These are phyloP conservation scores for Phytophthora foliorum DNA, from an alignment of 352 stramenopile species.

Conservation along the genomic window DNA sequence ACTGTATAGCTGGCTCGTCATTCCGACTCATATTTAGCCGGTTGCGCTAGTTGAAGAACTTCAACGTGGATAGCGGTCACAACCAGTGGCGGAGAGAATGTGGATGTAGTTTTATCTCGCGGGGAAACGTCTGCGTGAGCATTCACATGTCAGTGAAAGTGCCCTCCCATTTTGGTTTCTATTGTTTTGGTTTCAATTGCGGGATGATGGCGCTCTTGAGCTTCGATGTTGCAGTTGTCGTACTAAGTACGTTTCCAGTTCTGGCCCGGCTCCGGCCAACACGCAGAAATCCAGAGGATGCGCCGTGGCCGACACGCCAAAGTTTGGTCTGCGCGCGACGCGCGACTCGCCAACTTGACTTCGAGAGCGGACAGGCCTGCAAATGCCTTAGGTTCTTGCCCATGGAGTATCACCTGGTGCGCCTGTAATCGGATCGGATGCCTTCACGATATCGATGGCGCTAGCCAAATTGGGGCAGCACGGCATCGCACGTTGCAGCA, in stretches of 20 bases:
- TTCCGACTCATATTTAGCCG: not conserved
- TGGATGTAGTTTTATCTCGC: not conserved
- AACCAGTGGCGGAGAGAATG: not conserved
- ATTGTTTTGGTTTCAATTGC: not conserved
- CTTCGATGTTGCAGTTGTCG: slow-evolving; percentile 7
- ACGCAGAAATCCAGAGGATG: slow-evolving; percentile 20
- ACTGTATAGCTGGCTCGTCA: not conserved
- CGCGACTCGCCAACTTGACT: not conserved
- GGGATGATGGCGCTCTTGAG: not conserved
- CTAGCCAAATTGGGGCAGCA: too few species aligned
- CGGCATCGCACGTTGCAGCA: not conserved
- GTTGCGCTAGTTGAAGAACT: slow-evolving; percentile 19
- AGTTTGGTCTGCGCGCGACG: not conserved
- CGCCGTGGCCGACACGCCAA: slow-evolving; percentile 15
- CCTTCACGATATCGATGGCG: not conserved
- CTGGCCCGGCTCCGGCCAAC: slow-evolving; percentile 23
- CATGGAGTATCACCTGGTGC: not conserved
- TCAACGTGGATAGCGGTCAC: slow-evolving; percentile 12
- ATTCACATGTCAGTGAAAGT: not conserved
- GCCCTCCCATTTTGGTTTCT: not conserved
- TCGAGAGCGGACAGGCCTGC: too few species aligned
- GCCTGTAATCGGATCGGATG: too few species aligned
- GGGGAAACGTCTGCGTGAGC: not conserved
- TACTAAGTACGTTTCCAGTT: slow-evolving; percentile 2
- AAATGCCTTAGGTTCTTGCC: too few species aligned